These are phyloP conservation scores for Domatiomyces catenatus DNA, from an alignment of 2,329 filamentous ascomycete genomes.

Conservation along the genomic window DNA sequence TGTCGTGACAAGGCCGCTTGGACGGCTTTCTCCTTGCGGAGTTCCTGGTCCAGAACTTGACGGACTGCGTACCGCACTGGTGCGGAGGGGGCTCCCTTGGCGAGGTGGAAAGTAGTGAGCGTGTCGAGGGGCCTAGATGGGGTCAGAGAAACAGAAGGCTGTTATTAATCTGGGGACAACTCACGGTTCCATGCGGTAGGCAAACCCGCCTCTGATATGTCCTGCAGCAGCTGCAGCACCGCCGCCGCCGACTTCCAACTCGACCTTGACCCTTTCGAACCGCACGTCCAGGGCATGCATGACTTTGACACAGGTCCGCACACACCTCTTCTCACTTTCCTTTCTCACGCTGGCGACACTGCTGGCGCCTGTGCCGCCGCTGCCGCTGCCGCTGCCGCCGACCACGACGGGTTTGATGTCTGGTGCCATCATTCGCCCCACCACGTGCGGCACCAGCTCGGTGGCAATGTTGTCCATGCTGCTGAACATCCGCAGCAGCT, in stretches of 20 bases:
- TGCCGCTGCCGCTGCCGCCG: constrained; percentile 40
- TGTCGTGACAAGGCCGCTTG: constrained; percentile 53
- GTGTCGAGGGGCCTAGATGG: constrained; percentile 50
- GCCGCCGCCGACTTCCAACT: constrained; percentile 43
- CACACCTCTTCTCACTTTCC: constrained; percentile 67
- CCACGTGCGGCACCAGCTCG: constrained; percentile 71
- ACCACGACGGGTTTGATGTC: constrained; percentile 85
- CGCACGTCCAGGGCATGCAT: constrained; percentile 70
- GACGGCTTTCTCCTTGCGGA: constrained; percentile 53
- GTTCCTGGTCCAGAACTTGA: constrained; percentile 84
- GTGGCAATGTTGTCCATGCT: constrained; percentile 61
- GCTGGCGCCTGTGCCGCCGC: constrained; percentile 34
- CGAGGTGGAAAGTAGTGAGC: constrained; percentile 59
- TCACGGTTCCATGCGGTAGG: constrained; percentile 91
- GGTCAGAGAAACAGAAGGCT: background rate
- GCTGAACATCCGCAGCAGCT: constrained; percentile 61
- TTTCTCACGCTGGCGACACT: constrained; percentile 74
- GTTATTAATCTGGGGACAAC: constrained; percentile 29
- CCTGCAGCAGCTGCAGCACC: background rate
- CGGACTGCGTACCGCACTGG: constrained; percentile 84
- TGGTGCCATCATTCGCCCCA: constrained; percentile 62
- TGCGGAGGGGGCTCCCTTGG: constrained; percentile 36
- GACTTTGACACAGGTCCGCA: constrained; percentile 62
- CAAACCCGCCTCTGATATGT: constrained; percentile 43
- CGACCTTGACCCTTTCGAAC: constrained; percentile 67